A percentile compares a stretch with the other conserved stretches of the same genome.
These are phyloP conservation scores for Fraxinus sp. DNA, from an alignment of 305 asterid genomes.

Conservation along the genomic window DNA sequence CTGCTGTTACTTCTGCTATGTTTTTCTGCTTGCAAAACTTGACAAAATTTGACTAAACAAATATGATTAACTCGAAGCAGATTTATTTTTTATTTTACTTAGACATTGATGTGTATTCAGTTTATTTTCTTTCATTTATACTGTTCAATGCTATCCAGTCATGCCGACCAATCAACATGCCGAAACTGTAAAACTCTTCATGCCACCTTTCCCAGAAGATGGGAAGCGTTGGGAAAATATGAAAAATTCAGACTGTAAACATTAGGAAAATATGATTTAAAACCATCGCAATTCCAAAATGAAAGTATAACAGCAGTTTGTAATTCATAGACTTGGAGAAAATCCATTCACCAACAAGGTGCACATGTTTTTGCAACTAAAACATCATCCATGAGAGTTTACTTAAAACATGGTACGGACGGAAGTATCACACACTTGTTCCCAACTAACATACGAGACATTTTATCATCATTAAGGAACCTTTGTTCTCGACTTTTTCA, in stretches of 20 bases:
- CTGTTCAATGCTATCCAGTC: neutral
- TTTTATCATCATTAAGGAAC: slow-evolving; percentile 12
- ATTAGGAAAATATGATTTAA: neutral
- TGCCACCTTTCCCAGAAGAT: slow-evolving; percentile 2
- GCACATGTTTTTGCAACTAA: neutral
- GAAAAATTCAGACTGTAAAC: neutral
- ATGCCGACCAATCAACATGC: neutral
- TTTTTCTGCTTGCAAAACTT: slow-evolving; percentile 65
- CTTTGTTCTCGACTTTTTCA: neutral
- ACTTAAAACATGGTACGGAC: slow-evolving; percentile 8
- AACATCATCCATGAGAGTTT: slow-evolving; percentile 14
- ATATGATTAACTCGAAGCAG: slow-evolving; percentile 30
- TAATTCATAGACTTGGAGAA: neutral
- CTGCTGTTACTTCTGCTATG: slow-evolving; percentile 68
- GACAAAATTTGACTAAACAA: slow-evolving; percentile 48
- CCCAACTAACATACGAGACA: slow-evolving; percentile 26
- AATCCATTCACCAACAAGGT: neutral
- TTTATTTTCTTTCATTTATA: neutral
- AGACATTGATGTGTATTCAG: neutral
- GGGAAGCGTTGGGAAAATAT: neutral
- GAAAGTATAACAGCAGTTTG: neutral
- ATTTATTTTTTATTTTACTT: neutral
- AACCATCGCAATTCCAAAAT: neutral
- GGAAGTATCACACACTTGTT: slow-evolving; percentile 39
- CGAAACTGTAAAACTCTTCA: neutral